Evolutionary conservation across 768 basidiomycete species (phyloP).

Genomic region (Boletus subparvulus): DNA sequence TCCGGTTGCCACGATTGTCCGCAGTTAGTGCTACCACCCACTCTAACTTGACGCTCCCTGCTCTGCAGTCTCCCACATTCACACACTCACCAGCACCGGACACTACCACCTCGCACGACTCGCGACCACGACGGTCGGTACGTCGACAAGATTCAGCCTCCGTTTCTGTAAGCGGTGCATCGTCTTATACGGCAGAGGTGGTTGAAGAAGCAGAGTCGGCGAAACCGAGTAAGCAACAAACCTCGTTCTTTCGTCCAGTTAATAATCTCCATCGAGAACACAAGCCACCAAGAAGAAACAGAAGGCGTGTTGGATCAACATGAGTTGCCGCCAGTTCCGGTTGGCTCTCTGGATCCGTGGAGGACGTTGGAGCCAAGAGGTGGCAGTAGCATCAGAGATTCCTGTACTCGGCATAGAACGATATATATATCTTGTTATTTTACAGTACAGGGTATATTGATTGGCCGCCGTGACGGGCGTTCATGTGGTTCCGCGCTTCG

Average conservation of each 20-base stretch:
- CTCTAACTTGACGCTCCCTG: slow-evolving; percentile 17
- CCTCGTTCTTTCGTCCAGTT: not conserved
- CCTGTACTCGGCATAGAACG: slow-evolving; percentile 23
- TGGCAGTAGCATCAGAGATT: slow-evolving; percentile 10
- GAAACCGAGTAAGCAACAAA: slow-evolving; percentile 29
- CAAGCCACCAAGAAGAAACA: slow-evolving; percentile 23
- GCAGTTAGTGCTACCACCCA: slow-evolving; percentile 30
- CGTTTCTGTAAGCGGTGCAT: slow-evolving; percentile 32
- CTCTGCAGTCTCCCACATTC: slow-evolving; percentile 22
- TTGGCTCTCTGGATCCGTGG: not conserved
- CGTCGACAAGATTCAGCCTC: slow-evolving; percentile 32
- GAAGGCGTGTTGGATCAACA: slow-evolving; percentile 21
- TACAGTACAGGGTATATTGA: slow-evolving; percentile 3
- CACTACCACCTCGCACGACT: slow-evolving; percentile 17
- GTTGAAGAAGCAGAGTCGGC: slow-evolving; percentile 25
- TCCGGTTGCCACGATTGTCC: slow-evolving; percentile 32
- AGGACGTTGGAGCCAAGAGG: not conserved
- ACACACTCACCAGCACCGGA: slow-evolving; percentile 25
- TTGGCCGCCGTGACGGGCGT: not conserved
- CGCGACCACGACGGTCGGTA: slow-evolving; percentile 28
- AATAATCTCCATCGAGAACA: slow-evolving; percentile 16
- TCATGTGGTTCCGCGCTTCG: not conserved
- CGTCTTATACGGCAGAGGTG: slow-evolving; percentile 31
- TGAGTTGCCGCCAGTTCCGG: not conserved
- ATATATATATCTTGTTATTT: slow-evolving; percentile 29